These are phyloP conservation scores for Aspergillus neoniger DNA, from an alignment of 2,329 filamentous ascomycete species.

Conservation along the genomic window DNA sequence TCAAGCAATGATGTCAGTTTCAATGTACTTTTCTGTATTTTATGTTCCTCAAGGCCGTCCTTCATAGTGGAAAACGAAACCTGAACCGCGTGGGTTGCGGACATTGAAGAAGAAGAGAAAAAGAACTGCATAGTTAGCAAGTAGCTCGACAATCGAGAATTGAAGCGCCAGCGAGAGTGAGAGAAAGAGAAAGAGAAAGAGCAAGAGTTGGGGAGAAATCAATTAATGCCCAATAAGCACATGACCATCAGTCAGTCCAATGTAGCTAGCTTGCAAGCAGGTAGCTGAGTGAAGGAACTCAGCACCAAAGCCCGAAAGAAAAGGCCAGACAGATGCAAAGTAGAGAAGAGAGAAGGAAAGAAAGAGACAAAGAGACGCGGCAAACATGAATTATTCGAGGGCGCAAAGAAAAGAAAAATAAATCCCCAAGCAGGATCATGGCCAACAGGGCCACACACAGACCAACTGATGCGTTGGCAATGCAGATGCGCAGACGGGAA, in stretches of 20 bases:
- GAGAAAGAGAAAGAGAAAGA: no score
- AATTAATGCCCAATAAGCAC: background rate
- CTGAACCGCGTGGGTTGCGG: background rate
- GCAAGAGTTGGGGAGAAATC: background rate
- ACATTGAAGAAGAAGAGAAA: background rate
- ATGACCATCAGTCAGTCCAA: background rate
- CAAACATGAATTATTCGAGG: slow-evolving; percentile 16
- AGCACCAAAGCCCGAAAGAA: no score
- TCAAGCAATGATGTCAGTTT: slow-evolving; percentile 12
- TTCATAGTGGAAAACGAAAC: background rate
- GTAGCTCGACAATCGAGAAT: background rate
- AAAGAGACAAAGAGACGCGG: slow-evolving; percentile 5
- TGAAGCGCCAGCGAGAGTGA: background rate
- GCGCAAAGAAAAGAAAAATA: no score
- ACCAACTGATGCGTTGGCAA: slow-evolving; percentile 34
- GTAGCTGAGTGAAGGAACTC: background rate
- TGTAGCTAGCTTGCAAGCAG: background rate
- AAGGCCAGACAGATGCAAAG: background rate
- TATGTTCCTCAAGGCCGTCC: background rate
- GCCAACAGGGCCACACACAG: slow-evolving; percentile 25
- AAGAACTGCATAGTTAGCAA: background rate
- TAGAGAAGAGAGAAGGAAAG: background rate
- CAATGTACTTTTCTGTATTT: slow-evolving; percentile 2
- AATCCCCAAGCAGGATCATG: background rate
- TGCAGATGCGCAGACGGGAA: slow-evolving; percentile 31